Evolutionary conservation across 805 yeast genomes (phyloP).

Genomic region (Kodamaea fukazawae): DNA sequence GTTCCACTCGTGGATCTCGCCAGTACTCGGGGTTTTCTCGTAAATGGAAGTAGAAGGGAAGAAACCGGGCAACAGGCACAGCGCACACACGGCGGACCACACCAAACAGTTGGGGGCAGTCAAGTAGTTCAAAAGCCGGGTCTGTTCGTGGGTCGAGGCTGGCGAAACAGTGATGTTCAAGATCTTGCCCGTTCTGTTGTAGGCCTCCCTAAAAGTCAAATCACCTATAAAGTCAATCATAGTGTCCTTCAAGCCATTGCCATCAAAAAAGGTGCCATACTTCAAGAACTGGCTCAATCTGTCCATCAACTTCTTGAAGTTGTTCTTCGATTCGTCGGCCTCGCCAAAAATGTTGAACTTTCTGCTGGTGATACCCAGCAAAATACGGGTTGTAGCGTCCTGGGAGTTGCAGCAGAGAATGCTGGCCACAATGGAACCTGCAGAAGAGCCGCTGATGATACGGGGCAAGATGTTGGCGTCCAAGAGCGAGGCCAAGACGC

Average conservation of each 20-base stretch:
- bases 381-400: conserved; percentile 59
- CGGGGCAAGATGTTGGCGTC: conserved; percentile 78
- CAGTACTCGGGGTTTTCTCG: conserved; percentile 77
- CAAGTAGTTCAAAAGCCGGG: conserved; percentile 72
- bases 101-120: conserved; percentile 80
- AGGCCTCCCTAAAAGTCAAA: conserved; percentile 90
- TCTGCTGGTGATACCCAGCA: conserved; percentile 60
- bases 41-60: conserved; percentile 83
- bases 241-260: conserved; percentile 63
- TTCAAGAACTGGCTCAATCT: conserved; percentile 59
- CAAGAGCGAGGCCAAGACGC: conserved; percentile 77
- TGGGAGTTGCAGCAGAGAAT: conserved; percentile 77
- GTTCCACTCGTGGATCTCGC: conserved; percentile 76
- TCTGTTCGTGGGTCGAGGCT: conserved; percentile 87
- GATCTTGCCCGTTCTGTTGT: conserved; percentile 90
- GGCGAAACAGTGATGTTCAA: conserved; percentile 92
- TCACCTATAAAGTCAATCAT: conserved; percentile 82
- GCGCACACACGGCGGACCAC: conserved; percentile 90
- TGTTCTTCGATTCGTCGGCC: conserved; percentile 46
- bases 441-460: conserved; percentile 90
- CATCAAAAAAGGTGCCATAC: conserved; percentile 88
- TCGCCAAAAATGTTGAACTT: conserved; percentile 53
- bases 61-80: conserved; percentile 91
- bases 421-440: conserved; percentile 93
- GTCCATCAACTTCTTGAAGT: conserved; percentile 47